Evolutionary conservation across 805 yeast genomes (phyloP).

Genomic region (Maudiozyma barnettii): DNA sequence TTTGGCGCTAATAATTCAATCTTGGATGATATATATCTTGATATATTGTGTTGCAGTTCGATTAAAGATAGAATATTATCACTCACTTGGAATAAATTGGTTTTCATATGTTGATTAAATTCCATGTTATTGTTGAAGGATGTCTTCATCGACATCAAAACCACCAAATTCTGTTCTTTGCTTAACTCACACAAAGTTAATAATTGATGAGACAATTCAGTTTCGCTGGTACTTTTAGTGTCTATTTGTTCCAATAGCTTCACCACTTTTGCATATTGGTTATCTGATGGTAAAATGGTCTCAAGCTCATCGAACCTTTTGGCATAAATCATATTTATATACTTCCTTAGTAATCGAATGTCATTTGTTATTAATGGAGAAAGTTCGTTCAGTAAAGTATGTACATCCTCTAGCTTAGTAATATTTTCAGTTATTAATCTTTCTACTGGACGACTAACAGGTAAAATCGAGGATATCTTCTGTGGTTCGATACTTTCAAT

Average conservation of each 20-base stretch:
- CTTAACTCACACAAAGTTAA: constrained; percentile 33
- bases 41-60: constrained; percentile 35
- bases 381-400: constrained; percentile 46
- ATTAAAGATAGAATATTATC: constrained; percentile 39
- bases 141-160: constrained; percentile 65
- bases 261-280: constrained; percentile 50
- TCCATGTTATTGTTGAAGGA: constrained; percentile 26
- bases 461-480: not conserved
- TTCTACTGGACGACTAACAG: not conserved
- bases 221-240: constrained; percentile 22
- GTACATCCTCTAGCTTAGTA: constrained; percentile 18
- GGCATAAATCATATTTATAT: constrained; percentile 44
- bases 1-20: constrained; percentile 69
- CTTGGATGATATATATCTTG: constrained; percentile 46
- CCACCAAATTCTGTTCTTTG: constrained; percentile 58
- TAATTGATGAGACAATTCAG: constrained; percentile 20
- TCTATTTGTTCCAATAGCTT: constrained; percentile 37
- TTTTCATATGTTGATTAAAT: constrained; percentile 25
- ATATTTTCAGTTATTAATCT: not conserved
- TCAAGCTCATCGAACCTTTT: constrained; percentile 65
- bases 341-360: constrained; percentile 39
- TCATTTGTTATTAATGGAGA: constrained; percentile 47
- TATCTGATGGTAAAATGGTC: constrained; percentile 49
- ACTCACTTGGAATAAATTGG: constrained; percentile 32
- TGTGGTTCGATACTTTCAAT: not conserved